Evolutionary conservation across 805 yeast genomes (phyloP).

Genomic region (Teunomyces funiuensis): DNA sequence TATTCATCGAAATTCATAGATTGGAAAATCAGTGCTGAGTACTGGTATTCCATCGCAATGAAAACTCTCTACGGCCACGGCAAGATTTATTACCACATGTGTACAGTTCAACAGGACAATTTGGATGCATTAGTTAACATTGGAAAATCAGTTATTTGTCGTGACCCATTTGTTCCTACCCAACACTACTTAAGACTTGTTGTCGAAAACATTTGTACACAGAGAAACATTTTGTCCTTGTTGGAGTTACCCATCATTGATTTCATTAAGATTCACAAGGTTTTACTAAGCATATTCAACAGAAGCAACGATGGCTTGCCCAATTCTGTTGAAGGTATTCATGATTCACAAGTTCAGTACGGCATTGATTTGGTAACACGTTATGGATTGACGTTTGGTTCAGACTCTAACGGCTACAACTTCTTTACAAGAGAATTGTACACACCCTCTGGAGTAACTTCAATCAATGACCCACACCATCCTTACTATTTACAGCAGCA

Average conservation of each 20-base stretch:
- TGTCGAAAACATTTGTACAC: constrained; percentile 75
- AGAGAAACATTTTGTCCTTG: constrained; percentile 57
- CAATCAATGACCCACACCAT: constrained; percentile 31
- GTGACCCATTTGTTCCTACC: constrained; percentile 83
- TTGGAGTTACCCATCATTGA: constrained; percentile 60
- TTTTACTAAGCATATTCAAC: constrained; percentile 51
- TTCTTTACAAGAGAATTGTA: constrained; percentile 51
- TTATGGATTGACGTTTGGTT: constrained; percentile 66
- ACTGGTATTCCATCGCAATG: constrained; percentile 78
- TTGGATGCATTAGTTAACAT: constrained; percentile 76
- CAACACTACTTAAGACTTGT: constrained; percentile 74
- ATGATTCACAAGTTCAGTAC: constrained; percentile 49
- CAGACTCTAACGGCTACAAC: constrained; percentile 61
- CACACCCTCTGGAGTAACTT: constrained; percentile 31
- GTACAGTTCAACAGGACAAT: constrained; percentile 78
- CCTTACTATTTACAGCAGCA: constrained; percentile 32
- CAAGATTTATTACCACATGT: constrained; percentile 81
- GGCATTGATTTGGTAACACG: constrained; percentile 62
- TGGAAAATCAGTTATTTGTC: constrained; percentile 75
- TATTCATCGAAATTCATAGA: constrained; percentile 78
- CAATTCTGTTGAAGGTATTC: constrained; percentile 25
- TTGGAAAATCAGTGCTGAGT: constrained; percentile 81
- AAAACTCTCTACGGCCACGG: constrained; percentile 80
- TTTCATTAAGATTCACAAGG: constrained; percentile 67
- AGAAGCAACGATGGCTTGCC: constrained; percentile 11